Conservation (phyloP, 148 eudicot genomes). For the Heliamphora exappendiculata region DNA sequence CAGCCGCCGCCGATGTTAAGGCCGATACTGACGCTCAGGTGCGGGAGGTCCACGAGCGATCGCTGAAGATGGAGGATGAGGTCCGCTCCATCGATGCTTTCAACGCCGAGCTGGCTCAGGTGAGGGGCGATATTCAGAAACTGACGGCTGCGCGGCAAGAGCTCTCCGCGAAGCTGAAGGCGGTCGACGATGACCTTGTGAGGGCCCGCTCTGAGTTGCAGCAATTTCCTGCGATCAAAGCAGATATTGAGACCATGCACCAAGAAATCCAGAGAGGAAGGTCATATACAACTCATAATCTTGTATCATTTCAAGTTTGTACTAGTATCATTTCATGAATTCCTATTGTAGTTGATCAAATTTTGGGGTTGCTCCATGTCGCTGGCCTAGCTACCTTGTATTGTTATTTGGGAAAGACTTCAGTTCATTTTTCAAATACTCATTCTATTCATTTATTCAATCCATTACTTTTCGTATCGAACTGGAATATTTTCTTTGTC, state of each 20-base stretch:
- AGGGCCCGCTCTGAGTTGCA: conserved; percentile 23
- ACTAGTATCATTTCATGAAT: too few species aligned
- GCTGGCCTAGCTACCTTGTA: background rate
- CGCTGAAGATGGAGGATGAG: conserved; percentile 46
- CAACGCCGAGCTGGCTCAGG: conserved; percentile 31
- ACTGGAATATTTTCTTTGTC: too few species aligned
- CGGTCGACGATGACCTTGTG: conserved; percentile 30
- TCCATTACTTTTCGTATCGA: background rate
- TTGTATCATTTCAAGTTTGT: too few species aligned
- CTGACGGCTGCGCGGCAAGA: conserved; percentile 32
- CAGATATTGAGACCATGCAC: conserved; percentile 43
- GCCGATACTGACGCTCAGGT: conserved; percentile 44
- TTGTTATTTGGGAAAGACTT: background rate
- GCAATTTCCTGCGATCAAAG: conserved; percentile 34
- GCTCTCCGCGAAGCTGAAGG: conserved; percentile 26
- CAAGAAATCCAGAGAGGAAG: conserved; percentile 68
- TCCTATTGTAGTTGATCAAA: too few species aligned
- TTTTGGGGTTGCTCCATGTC: background rate
- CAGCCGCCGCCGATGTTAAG: conserved; percentile 37
- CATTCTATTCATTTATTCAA: background rate
- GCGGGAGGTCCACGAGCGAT: conserved; percentile 43
- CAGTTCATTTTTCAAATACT: background rate
- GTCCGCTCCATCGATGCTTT: conserved; percentile 27
- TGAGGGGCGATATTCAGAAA: conserved; percentile 31
- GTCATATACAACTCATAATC: conserved; percentile 27